Percentiles rank a stretch among this genome's conserved stretches.
These are phyloP conservation scores for Leptodermis oblonga DNA, from an alignment of 257 asterid genomes.

Conservation along the genomic window DNA sequence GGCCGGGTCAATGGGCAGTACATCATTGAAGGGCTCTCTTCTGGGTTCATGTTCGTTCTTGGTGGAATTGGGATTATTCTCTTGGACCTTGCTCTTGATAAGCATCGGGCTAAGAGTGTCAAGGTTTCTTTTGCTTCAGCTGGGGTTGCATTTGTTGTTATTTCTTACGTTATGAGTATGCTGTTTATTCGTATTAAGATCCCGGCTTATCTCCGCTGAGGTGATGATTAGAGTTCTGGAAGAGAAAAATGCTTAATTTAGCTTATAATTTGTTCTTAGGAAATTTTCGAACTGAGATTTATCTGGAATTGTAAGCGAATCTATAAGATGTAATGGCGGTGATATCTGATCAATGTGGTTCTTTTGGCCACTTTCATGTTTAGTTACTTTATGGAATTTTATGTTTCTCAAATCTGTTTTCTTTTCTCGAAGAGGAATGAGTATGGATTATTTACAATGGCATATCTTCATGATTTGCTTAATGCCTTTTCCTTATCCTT, in stretches of 20 bases:
- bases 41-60: constrained; percentile 93
- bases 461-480: background rate
- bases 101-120: constrained; percentile 74
- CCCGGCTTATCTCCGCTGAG: constrained; percentile 76
- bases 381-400: background rate
- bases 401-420: background rate
- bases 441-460: background rate
- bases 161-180: constrained; percentile 90
- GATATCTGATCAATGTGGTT: background rate
- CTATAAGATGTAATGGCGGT: background rate
- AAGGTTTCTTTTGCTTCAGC: constrained; percentile 78
- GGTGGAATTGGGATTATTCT: constrained; percentile 88
- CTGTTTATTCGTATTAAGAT: constrained; percentile 88
- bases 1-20: constrained; percentile 97
- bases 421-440: background rate
- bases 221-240: background rate
- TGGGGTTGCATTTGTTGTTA: constrained; percentile 64
- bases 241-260: background rate
- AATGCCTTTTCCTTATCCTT: background rate
- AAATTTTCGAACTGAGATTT: background rate
- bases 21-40: constrained; percentile 84
- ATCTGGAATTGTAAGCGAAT: background rate
- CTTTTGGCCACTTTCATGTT: background rate
- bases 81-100: constrained; percentile 77
- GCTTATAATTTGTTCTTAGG: background rate